Evolutionary conservation across 1,284 basidiomycete genomes (phyloP), one percentile per base, ranked within the genome.

Genomic region (Vanrija sp.): DNA sequence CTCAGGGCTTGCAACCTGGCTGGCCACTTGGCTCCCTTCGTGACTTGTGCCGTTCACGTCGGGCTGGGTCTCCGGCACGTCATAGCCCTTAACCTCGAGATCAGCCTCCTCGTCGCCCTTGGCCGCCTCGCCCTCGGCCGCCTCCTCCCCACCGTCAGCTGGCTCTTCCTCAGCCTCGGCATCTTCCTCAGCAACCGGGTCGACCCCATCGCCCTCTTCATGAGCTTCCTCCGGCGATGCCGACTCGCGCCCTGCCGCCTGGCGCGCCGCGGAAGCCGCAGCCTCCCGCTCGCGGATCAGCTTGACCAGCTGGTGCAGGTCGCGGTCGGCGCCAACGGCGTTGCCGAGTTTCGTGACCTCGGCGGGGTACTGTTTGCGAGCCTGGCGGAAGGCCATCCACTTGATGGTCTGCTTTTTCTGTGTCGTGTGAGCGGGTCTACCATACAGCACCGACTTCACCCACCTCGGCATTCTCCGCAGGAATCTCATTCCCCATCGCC

Each of bases 381-480:
- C 64, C 15, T 65, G 47, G n/a, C 72, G 64, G 10, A 72, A 45
- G 3, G 62, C 71, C 22, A 65, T 61, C 71, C 71, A 74, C 25
- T 59, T 66, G 31, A 64, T 62, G 27, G 66, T 66, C 27, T 56
- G 56, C 60, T 72, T 53, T 27, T 51, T 49, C 53, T 60, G 44
- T 8, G n/a, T 23, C 10, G 22, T 12, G 43, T 53, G 24, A 56
- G 51, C 38, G 10, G 1, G 22, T n/a, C 16, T 24, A 7, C 39
- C n/a, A 10, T 16, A 9, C 42, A 7, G 8, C 10, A 23, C 6
- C 12, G 4, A 6, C 22, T 7, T 8, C n/a, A 58, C 63, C 41
- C 39, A 69, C 69, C 55, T 68, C 64, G 24, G 59, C 54, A 41
- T 63, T 57, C 27, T 64, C 61, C 2, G 61, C 52, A 1, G 57